Conservation (phyloP, 805 yeast genomes). For the Hanseniaspora pseudoguilliermondii region DNA sequence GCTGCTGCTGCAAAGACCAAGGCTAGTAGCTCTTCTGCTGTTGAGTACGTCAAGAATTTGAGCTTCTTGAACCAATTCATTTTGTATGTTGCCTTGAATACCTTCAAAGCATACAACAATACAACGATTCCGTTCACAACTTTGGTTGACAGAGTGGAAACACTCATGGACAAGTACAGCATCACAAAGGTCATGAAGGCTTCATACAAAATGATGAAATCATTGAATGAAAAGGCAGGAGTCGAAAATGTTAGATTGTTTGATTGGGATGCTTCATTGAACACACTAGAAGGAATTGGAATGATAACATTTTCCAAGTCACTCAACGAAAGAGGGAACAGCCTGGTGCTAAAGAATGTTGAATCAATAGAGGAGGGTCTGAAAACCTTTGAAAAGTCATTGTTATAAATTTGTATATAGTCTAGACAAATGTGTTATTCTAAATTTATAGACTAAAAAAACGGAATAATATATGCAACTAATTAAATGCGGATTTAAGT, state of each 20-base stretch:
- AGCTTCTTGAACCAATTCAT: constrained; percentile 62
- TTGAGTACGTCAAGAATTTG: constrained; percentile 42
- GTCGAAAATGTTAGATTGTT: constrained; percentile 45
- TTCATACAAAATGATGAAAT: constrained; percentile 17
- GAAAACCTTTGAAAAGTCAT: constrained; percentile 56
- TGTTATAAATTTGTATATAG: constrained; percentile 33
- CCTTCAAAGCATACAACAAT: constrained; percentile 52
- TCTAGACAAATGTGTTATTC: neutral
- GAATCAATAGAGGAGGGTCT: constrained; percentile 6
- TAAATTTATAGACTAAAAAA: too few species aligned
- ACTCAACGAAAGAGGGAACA: constrained; percentile 53
- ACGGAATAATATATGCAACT: too few species aligned
- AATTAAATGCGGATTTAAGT: too few species aligned
- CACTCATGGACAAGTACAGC: constrained; percentile 33
- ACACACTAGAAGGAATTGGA: constrained; percentile 70
- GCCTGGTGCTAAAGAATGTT: constrained; percentile 41
- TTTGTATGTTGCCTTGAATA: constrained; percentile 51
- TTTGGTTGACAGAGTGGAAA: constrained; percentile 61
- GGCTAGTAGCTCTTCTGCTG: constrained; percentile 62
- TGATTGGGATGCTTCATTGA: constrained; percentile 39
- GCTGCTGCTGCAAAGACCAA: constrained; percentile 70
- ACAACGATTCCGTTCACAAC: constrained; percentile 67
- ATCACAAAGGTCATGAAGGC: neutral
- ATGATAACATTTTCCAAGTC: constrained; percentile 54
- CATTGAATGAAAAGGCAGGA: constrained; percentile 27